These are phyloP conservation scores for Wickerhamiella cacticola DNA, from an alignment of 805 yeast genomes.

Conservation along the genomic window DNA sequence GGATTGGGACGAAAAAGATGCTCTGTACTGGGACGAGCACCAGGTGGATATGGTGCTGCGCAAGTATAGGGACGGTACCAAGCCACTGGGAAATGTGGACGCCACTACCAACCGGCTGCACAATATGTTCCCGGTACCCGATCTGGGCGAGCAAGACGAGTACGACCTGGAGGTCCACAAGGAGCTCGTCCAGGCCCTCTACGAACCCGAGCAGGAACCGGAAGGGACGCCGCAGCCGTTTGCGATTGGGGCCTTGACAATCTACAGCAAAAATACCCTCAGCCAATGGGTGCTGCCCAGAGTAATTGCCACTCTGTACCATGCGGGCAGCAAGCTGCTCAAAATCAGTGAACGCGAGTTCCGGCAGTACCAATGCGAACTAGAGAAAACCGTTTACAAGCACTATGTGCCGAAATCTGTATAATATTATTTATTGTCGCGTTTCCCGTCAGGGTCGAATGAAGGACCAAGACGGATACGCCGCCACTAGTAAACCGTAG, in stretches of 20 bases:
- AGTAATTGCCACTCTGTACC: not conserved
- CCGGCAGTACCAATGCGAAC: not conserved
- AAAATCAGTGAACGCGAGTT: not conserved
- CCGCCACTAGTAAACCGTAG: no score
- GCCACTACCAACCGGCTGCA: not conserved
- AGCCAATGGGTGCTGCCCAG: not conserved
- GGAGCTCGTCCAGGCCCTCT: not conserved
- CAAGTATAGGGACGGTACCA: not conserved
- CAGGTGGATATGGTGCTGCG: not conserved
- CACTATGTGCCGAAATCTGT: no score
- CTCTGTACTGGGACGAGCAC: not conserved
- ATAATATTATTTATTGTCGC: no score
- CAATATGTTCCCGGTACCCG: not conserved
- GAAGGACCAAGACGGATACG: no score
- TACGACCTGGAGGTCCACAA: not conserved
- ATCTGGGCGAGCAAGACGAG: not conserved
- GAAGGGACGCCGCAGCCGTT: not conserved
- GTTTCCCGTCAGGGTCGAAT: no score
- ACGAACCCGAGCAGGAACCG: no score
- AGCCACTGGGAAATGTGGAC: not conserved
- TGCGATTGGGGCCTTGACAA: not conserved
- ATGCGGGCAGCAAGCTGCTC: not conserved
- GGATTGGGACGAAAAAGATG: slow-evolving; percentile 2
- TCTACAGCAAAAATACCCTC: not conserved
- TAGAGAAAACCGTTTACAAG: no score